These are phyloP conservation scores for Cupressus sempervirens DNA, from an alignment of 75 land plant species.

Conservation along the genomic window DNA sequence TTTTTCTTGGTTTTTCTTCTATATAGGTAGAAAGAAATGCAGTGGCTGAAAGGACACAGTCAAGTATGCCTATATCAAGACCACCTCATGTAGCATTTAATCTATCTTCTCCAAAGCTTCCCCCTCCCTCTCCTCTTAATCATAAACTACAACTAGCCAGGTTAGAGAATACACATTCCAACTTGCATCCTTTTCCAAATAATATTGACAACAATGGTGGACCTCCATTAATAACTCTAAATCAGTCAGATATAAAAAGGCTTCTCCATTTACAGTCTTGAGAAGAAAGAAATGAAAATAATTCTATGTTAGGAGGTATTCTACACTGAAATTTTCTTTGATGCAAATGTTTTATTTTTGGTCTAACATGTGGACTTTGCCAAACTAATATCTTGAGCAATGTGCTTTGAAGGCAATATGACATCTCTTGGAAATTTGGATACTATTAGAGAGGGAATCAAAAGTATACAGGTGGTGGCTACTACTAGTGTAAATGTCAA, in stretches of 20 bases:
- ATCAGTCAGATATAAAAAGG: conserved; percentile 23
- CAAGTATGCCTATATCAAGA: conserved; percentile 79
- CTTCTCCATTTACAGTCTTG: conserved; percentile 11
- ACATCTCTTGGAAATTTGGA: conserved; percentile 73
- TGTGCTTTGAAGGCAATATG: conserved; percentile 15
- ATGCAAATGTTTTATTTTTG: background rate
- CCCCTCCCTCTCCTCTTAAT: conserved; percentile 61
- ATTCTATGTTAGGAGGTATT: conserved; percentile 8
- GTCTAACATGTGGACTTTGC: background rate
- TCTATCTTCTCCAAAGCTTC: conserved; percentile 58
- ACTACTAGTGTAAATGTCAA: conserved; percentile 48
- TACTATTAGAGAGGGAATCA: conserved; percentile 96
- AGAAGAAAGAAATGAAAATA: conserved; percentile 24
- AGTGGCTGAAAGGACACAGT: conserved; percentile 88
- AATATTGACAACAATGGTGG: conserved; percentile 22
- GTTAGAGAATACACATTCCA: too few relatives aligned
- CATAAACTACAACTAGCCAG: conserved; percentile 46
- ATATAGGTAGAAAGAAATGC: conserved; percentile 93
- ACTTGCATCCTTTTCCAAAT: conserved; percentile 32
- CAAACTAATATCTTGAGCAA: background rate
- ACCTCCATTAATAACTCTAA: conserved; percentile 17
- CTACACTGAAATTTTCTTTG: background rate
- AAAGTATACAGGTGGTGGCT: conserved; percentile 86
- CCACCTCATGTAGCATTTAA: conserved; percentile 79
- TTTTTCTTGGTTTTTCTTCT: background rate